Evolutionary conservation across 306 rosid species (phyloP).

Genomic region (Cucurbita pepo): DNA sequence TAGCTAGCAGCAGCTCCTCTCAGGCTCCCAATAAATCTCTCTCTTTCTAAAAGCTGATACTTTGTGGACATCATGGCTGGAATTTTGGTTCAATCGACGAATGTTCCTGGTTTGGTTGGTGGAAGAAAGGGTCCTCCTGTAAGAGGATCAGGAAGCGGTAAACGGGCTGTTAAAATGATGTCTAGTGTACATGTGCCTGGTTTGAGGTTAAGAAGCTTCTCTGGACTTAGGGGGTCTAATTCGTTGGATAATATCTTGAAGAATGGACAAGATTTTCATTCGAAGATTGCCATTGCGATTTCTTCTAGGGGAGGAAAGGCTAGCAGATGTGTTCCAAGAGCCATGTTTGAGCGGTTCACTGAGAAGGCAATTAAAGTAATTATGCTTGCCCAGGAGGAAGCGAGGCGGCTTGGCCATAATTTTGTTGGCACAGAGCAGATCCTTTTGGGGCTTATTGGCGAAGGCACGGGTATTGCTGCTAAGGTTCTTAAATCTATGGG

Average conservation of each 20-base stretch:
- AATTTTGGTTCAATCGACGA: constrained; percentile 68
- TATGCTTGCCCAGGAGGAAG: constrained; percentile 98
- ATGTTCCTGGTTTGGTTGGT: constrained; percentile 40
- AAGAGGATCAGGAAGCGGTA: constrained; percentile 42
- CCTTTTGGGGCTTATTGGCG: constrained; percentile 94
- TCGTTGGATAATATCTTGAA: constrained; percentile 44
- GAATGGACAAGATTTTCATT: constrained; percentile 40
- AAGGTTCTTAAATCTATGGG: constrained; percentile 96
- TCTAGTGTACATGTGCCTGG: constrained; percentile 25
- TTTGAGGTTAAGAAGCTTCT: constrained; percentile 38
- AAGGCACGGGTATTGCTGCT: constrained; percentile 97
- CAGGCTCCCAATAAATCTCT: not conserved
- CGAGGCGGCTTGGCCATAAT: constrained; percentile 94
- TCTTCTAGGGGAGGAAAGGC: constrained; percentile 39
- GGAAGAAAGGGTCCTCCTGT: constrained; percentile 30
- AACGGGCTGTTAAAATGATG: constrained; percentile 43
- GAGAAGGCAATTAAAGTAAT: constrained; percentile 94
- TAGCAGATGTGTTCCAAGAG: constrained; percentile 52
- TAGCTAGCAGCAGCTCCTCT: not conserved
- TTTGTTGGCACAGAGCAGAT: constrained; percentile 98
- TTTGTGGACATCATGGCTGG: constrained; percentile 44
- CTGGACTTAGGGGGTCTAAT: constrained; percentile 57
- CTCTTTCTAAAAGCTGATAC: not conserved
- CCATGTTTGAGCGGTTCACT: constrained; percentile 97
- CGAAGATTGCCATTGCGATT: constrained; percentile 33